phyloP scores from a whole-genome alignment of 2,329 filamentous ascomycete species.

The Chaetomiaceae sp. region DNA sequence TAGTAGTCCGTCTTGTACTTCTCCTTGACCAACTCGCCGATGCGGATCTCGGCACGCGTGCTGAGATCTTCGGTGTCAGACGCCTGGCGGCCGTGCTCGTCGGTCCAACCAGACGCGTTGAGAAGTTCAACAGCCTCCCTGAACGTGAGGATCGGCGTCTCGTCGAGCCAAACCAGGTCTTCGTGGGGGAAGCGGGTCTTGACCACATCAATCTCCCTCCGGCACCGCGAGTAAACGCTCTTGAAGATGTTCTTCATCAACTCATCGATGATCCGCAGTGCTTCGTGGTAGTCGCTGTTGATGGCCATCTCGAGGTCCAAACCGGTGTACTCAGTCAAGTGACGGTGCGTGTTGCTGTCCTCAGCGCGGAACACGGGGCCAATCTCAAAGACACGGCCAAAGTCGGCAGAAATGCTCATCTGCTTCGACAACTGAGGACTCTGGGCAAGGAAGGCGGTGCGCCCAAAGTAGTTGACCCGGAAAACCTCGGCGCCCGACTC shows the following conservation, averaged over 20 bases:
- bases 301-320: slow-evolving; percentile 91
- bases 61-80: slow-evolving; percentile 73
- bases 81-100: slow-evolving; percentile 67
- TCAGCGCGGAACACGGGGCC: slow-evolving; percentile 89
- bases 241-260: slow-evolving; percentile 76
- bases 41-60: slow-evolving; percentile 78
- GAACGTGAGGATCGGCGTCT: slow-evolving; percentile 79
- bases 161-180: slow-evolving; percentile 78
- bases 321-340: slow-evolving; percentile 91
- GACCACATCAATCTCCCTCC: slow-evolving; percentile 66
- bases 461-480: slow-evolving; percentile 84
- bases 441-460: slow-evolving; percentile 81
- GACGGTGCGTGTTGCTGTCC: slow-evolving; percentile 91
- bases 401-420: slow-evolving; percentile 85
- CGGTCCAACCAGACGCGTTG: slow-evolving; percentile 67
- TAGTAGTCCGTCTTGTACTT: slow-evolving; percentile 89
- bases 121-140: slow-evolving; percentile 73
- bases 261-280: slow-evolving; percentile 69
- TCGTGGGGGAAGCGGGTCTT: slow-evolving; percentile 81
- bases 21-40: slow-evolving; percentile 78
- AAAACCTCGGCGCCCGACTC: slow-evolving; percentile 91
- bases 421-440: slow-evolving; percentile 91
- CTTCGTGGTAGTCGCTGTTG: slow-evolving; percentile 83
- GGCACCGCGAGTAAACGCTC: slow-evolving; percentile 61
- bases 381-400: slow-evolving; percentile 82